Base-by-base conservation (phyloP, 2,329 filamentous ascomycete species). In the Colletotrichum sp. region DNA sequence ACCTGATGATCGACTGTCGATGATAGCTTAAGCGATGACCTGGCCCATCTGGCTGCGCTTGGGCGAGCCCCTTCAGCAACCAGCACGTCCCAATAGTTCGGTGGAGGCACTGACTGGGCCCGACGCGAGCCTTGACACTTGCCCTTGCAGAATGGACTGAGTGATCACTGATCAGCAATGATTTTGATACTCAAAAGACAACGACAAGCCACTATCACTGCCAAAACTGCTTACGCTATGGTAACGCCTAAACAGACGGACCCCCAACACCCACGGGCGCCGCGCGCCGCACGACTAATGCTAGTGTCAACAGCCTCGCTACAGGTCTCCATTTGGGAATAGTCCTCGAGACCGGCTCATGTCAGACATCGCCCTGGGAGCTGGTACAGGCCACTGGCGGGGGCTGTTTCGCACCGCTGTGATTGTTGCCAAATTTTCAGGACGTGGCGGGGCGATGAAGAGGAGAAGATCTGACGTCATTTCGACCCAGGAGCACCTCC, bases 11-110 rank as follows among this genome's bases (percentile, higher is more conserved):
- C 73, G 57, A 64, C 69, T 55, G 71, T 60, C 64, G 59, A 74
- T 55, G 70, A 36, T 26, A 63, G 70, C 34, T 74, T 68, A 65
- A 76, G 48, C 36, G 48, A 69, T 32, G 34, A 26, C 32, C 32
- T 64, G 69, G 68, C 21, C 61, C 69, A 39, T 61, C 61, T 16
- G 12, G 16, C 43, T 21, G 15, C 39, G 34, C 68, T 60, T 52
- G 68, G 55, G 24, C 63, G n/a, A 48, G 61, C 16, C 48, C 34
- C 57, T 43, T 21, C 70, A 30, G 30, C 16, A n/a, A 13, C 28
- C 48, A 76, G 74, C 74, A 76, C 74, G 74, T 76, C 65, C 74
- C 74, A 69, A 32, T 65, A 34, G 74, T 74, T 76, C 71, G 74
- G 65, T 76, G 70, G 74, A 76, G 70, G 74, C 65, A 64, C 59